Base-by-base conservation (phyloP, 2,329 filamentous ascomycete species). In the Claviceps monticola region DNA sequence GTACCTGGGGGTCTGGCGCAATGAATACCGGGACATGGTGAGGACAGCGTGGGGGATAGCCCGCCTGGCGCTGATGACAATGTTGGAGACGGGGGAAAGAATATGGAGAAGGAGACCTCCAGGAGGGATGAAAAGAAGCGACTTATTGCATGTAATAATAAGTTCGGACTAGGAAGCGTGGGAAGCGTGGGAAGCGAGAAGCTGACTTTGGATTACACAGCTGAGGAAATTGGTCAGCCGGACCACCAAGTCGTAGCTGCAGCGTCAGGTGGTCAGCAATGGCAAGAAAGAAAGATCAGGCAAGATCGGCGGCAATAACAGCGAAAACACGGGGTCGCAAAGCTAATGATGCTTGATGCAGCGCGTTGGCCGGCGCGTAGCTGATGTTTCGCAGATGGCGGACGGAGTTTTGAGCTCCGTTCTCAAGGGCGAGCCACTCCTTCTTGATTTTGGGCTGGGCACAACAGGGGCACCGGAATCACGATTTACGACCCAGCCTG, bases 1-100 rank as follows among this genome's bases (percentile, higher is more conserved):
- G 54, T 56, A 64, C 63, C 57, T 63, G 7, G 62, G 62, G 38
- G 61, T 64, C 52, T 63, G 61, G 36, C 62, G 58, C 13, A 64
- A 55, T n/a, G 62, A 64, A 52, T 64, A 64, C 53, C 59, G 54
- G 44, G 59, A 59, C 59, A 61, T 61, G 51, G 46, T 54, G 43
- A 53, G 38, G 17, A 19, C 19, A 14, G 26, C 23, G 19, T 13
- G 38, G 41, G 23, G 47, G 23, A 34, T 16, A 29, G 4, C 19
- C 48, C 51, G 29, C 29, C 23, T 17, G 26, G 19, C 11, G 4
- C 5, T 16, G 37, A 43, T 29, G 21, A 48, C 46, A 16, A 42
- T 23, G 23, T 43, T 37, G 42, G 36, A 41, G 41, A 48, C 4
- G 23, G 42, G 26, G 36, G 16, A 9, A 26, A 29, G 23, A 26